Evolutionary conservation across 768 basidiomycete species (phyloP), one percentile per base, ranked within the genome.

Genomic region (Fistulinella prunicolor): DNA sequence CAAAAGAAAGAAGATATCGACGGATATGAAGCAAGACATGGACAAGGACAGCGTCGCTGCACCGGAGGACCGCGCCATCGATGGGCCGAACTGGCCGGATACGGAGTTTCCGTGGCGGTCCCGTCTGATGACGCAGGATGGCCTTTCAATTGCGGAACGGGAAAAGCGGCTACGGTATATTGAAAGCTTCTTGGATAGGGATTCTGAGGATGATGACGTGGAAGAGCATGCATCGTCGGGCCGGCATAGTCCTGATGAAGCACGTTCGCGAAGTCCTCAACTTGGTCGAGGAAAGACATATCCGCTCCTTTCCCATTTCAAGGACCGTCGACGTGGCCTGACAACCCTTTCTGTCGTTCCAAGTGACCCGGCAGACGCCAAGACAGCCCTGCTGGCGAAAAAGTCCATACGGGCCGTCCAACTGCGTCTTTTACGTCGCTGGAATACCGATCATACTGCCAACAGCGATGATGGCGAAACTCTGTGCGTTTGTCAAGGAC

Each of bases 31-130:
- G 38, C 55, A 39, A 26, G 60, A 57, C n/a, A 34, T 38, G 20
- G 53, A 54, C 23, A 40, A 24, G 29, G 50, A 50, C 4, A 47
- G 39, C 17, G 36, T 47, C 38, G 45, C 55, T 39, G 58, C 54
- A 35, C 46, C 54, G 42, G 56, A 61, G 17, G 73, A 73, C 30
- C 66, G 66, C n/a, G 53, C 60, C 5, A 40, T 61, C 2, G 76
- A 78, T 29, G 76, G 68, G 44, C 85, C 87, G 9, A 83, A 87
- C 59, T 91, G 89, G 89, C 84, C 83, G 7, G 89, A 92, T 57
- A 55, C 72, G 8, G 81, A 82, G 65, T 90, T 89, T 58, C 89
- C 89, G 19, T 92, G 89, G 89, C 77, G 77, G 41, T 61, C 83
- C 54, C 73, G 82, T 45, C 73, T 70, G n/a, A 73, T 79, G 52